phyloP scores from a whole-genome alignment of 2,329 filamentous ascomycete genomes.

The Verticillium dahliae region DNA sequence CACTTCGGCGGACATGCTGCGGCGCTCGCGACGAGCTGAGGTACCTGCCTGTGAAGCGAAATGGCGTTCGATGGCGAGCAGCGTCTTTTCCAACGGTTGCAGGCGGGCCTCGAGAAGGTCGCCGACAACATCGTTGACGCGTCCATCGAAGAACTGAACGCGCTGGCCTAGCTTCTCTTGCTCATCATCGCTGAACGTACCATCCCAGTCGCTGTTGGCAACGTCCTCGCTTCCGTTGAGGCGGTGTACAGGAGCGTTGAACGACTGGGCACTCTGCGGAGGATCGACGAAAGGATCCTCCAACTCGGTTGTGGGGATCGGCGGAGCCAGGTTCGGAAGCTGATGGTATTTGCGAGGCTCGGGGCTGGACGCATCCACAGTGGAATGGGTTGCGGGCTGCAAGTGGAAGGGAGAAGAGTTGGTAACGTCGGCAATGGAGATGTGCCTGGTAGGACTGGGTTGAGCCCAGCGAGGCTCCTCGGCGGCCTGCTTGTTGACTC shows the following conservation, averaged over 20 bases:
- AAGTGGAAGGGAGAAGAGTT: slow-evolving; percentile 47
- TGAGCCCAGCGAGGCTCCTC: slow-evolving; percentile 40
- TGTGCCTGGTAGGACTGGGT: slow-evolving; percentile 30
- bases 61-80: slow-evolving; percentile 68
- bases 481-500: slow-evolving; percentile 55
- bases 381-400: slow-evolving; percentile 44
- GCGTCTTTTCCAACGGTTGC: slow-evolving; percentile 71
- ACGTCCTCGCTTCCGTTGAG: slow-evolving; percentile 58
- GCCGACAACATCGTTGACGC: slow-evolving; percentile 81
- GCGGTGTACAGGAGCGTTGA: slow-evolving; percentile 52
- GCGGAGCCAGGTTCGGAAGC: slow-evolving; percentile 36
- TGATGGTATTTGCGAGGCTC: slow-evolving; percentile 53
- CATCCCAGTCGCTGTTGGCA: slow-evolving; percentile 87
- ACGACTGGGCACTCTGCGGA: slow-evolving; percentile 37
- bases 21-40: slow-evolving; percentile 43
- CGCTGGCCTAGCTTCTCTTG: slow-evolving; percentile 77
- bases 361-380: slow-evolving; percentile 68
- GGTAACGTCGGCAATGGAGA: slow-evolving; percentile 28
- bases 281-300: slow-evolving; percentile 58
- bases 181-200: slow-evolving; percentile 73
- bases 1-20: slow-evolving; percentile 63
- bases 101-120: slow-evolving; percentile 70
- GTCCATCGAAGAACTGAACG: slow-evolving; percentile 83
- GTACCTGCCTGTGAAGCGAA: slow-evolving; percentile 32
- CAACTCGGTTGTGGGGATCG: slow-evolving; percentile 45